A percentile compares a stretch with the other conserved stretches of the same genome.
Conservation (phyloP, 1,139 yeast genomes). For the Taiozyma onychis region DNA sequence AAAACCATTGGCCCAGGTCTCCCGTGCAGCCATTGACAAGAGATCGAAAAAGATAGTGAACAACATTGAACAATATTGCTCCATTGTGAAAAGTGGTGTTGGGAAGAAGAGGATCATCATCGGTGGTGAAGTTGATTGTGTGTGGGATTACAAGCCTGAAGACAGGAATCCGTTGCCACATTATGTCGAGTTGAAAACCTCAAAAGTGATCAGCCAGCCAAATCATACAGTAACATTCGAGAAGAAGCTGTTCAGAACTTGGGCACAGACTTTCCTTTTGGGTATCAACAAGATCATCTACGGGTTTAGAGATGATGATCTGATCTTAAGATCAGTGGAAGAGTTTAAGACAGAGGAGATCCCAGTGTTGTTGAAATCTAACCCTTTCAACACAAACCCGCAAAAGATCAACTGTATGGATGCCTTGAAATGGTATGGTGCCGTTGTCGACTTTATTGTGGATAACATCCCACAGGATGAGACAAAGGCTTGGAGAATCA, state of each 20-base stretch:
- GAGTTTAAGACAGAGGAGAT: slow-evolving; percentile 72
- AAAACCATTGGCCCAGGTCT: slow-evolving; percentile 66
- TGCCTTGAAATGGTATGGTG: slow-evolving; percentile 81
- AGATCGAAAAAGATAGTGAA: slow-evolving; percentile 54
- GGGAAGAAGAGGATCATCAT: slow-evolving; percentile 64
- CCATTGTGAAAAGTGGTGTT: slow-evolving; percentile 78
- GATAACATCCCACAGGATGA: slow-evolving; percentile 49
- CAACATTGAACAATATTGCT: slow-evolving; percentile 70
- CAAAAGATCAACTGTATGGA: slow-evolving; percentile 60
- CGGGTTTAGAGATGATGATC: slow-evolving; percentile 79
- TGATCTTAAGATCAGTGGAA: slow-evolving; percentile 62
- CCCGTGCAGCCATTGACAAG: slow-evolving; percentile 61
- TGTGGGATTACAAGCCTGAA: slow-evolving; percentile 58
- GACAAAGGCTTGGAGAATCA: slow-evolving; percentile 39
- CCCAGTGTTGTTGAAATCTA: slow-evolving; percentile 46
- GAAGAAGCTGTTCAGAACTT: slow-evolving; percentile 63
- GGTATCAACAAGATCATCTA: slow-evolving; percentile 76
- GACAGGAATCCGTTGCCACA: slow-evolving; percentile 50
- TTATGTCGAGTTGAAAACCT: slow-evolving; percentile 83
- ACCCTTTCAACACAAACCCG: slow-evolving; percentile 33
- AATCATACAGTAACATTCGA: slow-evolving; percentile 60
- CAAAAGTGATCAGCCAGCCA: slow-evolving; percentile 46
- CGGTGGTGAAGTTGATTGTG: slow-evolving; percentile 92
- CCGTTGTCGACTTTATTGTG: slow-evolving; percentile 72
- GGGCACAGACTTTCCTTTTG: slow-evolving; percentile 92